phyloP scores from a whole-genome alignment of 208 protist species.

The Angomonas ambiguus region DNA sequence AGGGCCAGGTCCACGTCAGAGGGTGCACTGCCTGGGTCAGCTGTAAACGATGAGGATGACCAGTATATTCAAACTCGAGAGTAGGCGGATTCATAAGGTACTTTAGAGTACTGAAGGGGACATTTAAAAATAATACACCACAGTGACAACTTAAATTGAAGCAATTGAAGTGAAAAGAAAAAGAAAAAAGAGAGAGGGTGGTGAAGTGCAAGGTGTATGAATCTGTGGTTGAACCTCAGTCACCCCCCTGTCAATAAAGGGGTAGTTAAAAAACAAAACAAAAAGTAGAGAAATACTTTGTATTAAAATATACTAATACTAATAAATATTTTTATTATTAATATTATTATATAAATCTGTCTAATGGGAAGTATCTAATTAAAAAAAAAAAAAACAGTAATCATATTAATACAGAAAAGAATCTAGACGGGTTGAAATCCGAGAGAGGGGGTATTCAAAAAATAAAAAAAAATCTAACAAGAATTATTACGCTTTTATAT shows the following conservation, averaged over 20 bases:
- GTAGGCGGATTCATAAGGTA: not conserved
- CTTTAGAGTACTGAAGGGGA: too few species aligned
- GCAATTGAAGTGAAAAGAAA: too few species aligned
- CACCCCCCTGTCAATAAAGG: too few species aligned
- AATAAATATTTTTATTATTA: not conserved
- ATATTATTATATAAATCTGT: not conserved
- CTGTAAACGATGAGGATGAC: not conserved
- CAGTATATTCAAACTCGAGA: not conserved
- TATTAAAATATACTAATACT: not conserved
- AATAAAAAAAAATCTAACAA: slow-evolving; percentile 9
- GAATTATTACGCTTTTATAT: too few species aligned
- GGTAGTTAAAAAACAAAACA: not conserved
- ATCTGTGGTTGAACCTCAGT: too few species aligned
- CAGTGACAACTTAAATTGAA: too few species aligned
- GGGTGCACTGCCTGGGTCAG: not conserved
- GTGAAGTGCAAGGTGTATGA: too few species aligned
- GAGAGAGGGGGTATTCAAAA: not conserved
- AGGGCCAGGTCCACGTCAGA: not conserved
- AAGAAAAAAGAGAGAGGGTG: slow-evolving; percentile 1
- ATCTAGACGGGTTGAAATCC: too few species aligned
- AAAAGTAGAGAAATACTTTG: not conserved
- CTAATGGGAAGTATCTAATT: too few species aligned
- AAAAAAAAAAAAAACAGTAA: not conserved
- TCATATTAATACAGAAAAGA: not conserved
- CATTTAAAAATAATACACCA: too few species aligned